Evolutionary conservation across 768 basidiomycete genomes (phyloP), one percentile per base, ranked within the genome.

Genomic region (Cyclocybe aegerita): DNA sequence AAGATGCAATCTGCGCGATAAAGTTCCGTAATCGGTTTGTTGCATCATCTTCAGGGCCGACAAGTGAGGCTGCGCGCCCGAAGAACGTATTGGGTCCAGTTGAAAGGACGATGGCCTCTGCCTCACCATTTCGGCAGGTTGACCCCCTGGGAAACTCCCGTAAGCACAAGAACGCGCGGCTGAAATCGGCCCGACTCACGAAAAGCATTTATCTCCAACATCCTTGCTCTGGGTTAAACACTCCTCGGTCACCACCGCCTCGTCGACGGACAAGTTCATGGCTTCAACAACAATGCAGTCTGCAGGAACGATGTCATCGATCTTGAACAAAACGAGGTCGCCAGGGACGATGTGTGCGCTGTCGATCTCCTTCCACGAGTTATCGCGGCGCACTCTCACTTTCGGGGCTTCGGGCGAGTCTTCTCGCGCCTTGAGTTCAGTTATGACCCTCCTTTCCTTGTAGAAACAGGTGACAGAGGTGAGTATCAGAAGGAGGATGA

Each of bases 381-480:
- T 90, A 52, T 82, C 81, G 53, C 96, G 93, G 74, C 83, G 90
- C 65, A 92, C 92, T 72, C 88, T 90, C 30, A 93, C 96, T 74
- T 98, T 98, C 65, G 96, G 96, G 6, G 96, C 5, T 5, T 23
- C 96, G 51, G 98, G 90, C 2, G 96, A 97, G 65, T 98, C 96
- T 96, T 98, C 98, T 56, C 98, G 88, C 1, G 96, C 96, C 75
- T 96, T 97, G 75, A 98, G 96, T 29, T 96, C 96, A 70, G 98
- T 98, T 71, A 96, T 95, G 35, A 96, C 96, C 60, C 93, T 93
- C 43, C 86, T 83, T 71, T 98, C 96, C 70, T 98, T 96, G 74
- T 96, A 94, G 81, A 96, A 98, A 80, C 96, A 96, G 64, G 98
- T 98, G 35, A 83, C 76, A 7, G 95, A 97, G 82, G 98, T 98